phyloP scores from a whole-genome alignment of 2,329 filamentous ascomycete genomes.

The Aureobasidium vineae region DNA sequence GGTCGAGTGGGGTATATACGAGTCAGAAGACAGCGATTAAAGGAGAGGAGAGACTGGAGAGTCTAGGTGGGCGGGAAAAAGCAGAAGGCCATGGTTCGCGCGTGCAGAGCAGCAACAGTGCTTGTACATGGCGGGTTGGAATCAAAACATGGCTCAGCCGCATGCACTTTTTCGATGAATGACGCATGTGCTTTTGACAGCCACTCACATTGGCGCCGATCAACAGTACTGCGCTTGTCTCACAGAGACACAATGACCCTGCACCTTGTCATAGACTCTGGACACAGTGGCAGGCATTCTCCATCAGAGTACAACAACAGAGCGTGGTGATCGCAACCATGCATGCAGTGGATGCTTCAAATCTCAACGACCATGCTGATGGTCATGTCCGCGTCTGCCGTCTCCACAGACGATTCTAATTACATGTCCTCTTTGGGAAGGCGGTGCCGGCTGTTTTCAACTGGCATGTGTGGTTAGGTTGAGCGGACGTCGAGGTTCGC shows the following conservation, averaged over 20 bases:
- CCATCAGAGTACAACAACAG: background rate
- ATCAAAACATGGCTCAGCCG: constrained; percentile 14
- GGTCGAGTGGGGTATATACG: background rate
- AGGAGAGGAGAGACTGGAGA: background rate
- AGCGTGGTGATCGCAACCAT: background rate
- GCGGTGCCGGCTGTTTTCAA: constrained; percentile 6
- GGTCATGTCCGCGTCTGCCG: constrained; percentile 1
- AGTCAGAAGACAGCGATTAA: constrained; percentile 1
- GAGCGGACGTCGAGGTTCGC: background rate
- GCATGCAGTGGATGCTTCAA: background rate
- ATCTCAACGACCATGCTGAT: constrained; percentile 1
- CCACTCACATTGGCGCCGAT: background rate
- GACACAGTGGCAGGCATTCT: background rate
- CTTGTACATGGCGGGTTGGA: background rate
- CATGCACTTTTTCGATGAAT: constrained; percentile 10
- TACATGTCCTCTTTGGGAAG: constrained; percentile 4
- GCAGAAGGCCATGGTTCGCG: background rate
- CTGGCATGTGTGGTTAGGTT: constrained; percentile 1
- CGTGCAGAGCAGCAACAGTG: background rate
- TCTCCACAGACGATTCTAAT: constrained; percentile 4
- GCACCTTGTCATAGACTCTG: background rate
- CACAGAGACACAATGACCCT: background rate
- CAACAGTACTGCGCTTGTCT: background rate
- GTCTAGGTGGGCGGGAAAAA: background rate
- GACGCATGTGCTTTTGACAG: background rate